Conservation (phyloP, 805 yeast species). For the Brettanomyces nanus region DNA sequence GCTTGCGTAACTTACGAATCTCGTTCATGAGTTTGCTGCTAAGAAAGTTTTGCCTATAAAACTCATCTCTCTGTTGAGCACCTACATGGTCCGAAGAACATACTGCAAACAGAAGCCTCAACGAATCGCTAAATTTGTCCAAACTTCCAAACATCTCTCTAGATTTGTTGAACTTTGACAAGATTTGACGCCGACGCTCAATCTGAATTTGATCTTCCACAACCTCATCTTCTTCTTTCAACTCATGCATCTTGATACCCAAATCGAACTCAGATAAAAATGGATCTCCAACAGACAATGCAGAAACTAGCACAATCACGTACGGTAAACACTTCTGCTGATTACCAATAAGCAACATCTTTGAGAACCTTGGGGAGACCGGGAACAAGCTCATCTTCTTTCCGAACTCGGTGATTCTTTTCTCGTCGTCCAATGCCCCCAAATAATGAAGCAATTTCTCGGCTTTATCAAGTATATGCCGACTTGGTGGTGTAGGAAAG, state of each 20-base stretch:
- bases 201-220: conserved; percentile 28
- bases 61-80: conserved; percentile 33
- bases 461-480: conserved; percentile 51
- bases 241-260: conserved; percentile 30
- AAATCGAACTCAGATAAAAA: conserved; percentile 69
- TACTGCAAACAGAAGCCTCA: conserved; percentile 68
- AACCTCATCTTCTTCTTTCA: conserved; percentile 19
- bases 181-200: conserved; percentile 31
- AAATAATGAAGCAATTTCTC: conserved; percentile 57
- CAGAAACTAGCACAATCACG: conserved; percentile 87
- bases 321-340: conserved; percentile 82
- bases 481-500: conserved; percentile 84
- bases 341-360: conserved; percentile 80
- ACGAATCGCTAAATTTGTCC: conserved; percentile 68
- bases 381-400: conserved; percentile 86
- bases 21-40: conserved; percentile 82
- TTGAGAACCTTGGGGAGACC: conserved; percentile 85
- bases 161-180: conserved; percentile 49
- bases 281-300: conserved; percentile 89
- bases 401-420: conserved; percentile 68
- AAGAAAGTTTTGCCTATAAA: conserved; percentile 55
- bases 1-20: conserved; percentile 70
- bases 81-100: conserved; percentile 83
- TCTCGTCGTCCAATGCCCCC: conserved; percentile 65
- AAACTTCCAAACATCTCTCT: conserved; percentile 54